A percentile compares a stretch with the other conserved stretches of the same genome.
Evolutionary conservation across 192 early-diverging fungal genomes (phyloP).

Genomic region (Martensiomyces pterosporus): DNA sequence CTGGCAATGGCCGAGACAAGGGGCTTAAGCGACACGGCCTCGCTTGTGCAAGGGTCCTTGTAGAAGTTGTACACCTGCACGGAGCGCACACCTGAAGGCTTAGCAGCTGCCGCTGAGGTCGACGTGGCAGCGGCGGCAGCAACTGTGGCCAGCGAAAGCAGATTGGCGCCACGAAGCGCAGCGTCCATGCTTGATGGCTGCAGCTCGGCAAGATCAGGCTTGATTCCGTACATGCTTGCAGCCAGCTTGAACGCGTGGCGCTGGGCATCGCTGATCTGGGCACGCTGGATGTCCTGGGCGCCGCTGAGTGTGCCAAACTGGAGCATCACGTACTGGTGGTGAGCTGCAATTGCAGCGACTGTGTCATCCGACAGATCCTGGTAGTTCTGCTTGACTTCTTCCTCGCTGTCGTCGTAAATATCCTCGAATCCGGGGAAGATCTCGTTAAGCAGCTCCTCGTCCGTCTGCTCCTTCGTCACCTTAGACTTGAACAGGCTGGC

Average conservation of each 20-base stretch:
- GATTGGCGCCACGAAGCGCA: conserved; percentile 32
- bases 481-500: conserved; percentile 32
- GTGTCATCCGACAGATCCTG: conserved; percentile 49
- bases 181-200: conserved; percentile 7
- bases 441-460: conserved; percentile 66
- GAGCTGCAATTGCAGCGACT: conserved; percentile 44
- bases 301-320: conserved; percentile 26
- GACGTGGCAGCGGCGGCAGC: conserved; percentile 1
- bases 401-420: conserved; percentile 49
- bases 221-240: conserved; percentile 7
- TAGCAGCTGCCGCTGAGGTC: not conserved
- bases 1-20: conserved; percentile 59
- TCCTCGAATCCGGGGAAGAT: conserved; percentile 84
- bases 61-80: conserved; percentile 83
- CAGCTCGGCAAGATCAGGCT: conserved; percentile 16
- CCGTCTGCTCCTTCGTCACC: conserved; percentile 53
- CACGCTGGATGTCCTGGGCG: conserved; percentile 7
- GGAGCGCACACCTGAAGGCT: conserved; percentile 17
- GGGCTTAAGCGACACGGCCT: conserved; percentile 62
- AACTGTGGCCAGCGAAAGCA: conserved; percentile 25
- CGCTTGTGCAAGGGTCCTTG: conserved; percentile 68
- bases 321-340: conserved; percentile 54
- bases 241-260: conserved; percentile 26
- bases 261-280: conserved; percentile 20
- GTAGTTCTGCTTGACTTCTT: conserved; percentile 39